A percentile compares a stretch with the other conserved stretches of the same genome.
These are phyloP conservation scores for Cytidiella melzeri DNA, from an alignment of 768 basidiomycete species.

Conservation along the genomic window DNA sequence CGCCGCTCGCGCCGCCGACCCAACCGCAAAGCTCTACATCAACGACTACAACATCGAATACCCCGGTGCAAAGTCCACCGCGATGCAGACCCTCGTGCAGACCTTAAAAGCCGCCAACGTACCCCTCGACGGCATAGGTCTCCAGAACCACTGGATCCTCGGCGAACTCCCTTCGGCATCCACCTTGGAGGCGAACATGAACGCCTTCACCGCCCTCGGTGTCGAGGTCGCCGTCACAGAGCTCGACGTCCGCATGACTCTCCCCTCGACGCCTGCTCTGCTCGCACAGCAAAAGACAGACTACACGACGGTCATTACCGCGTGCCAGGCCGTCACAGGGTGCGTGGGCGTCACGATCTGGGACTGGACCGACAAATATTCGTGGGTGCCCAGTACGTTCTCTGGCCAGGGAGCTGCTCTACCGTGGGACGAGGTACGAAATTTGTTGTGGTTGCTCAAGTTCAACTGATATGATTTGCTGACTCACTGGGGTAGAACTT, in stretches of 20 bases:
- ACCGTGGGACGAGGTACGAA: slow-evolving; percentile 24
- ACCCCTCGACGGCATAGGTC: slow-evolving; percentile 57
- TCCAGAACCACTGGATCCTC: slow-evolving; percentile 55
- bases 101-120: slow-evolving; percentile 40
- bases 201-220: slow-evolving; percentile 49
- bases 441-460: slow-evolving; percentile 1
- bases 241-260: slow-evolving; percentile 56
- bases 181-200: slow-evolving; percentile 38
- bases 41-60: slow-evolving; percentile 33
- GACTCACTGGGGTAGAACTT: slow-evolving; percentile 16
- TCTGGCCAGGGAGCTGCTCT: slow-evolving; percentile 28
- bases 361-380: slow-evolving; percentile 37
- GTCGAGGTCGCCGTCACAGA: slow-evolving; percentile 66
- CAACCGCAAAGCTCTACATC: slow-evolving; percentile 50
- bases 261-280: slow-evolving; percentile 46
- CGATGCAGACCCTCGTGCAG: slow-evolving; percentile 48
- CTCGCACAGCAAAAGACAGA: slow-evolving; percentile 51
- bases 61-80: slow-evolving; percentile 49
- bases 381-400: slow-evolving; percentile 29
- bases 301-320: slow-evolving; percentile 45
- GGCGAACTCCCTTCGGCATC: slow-evolving; percentile 41
- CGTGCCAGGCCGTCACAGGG: slow-evolving; percentile 37
- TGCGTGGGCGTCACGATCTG: slow-evolving; percentile 35
- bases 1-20: slow-evolving; percentile 50
- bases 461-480: background rate